Conservation (phyloP, 495 filamentous ascomycete genomes). For the Penicillium goetzii region DNA sequence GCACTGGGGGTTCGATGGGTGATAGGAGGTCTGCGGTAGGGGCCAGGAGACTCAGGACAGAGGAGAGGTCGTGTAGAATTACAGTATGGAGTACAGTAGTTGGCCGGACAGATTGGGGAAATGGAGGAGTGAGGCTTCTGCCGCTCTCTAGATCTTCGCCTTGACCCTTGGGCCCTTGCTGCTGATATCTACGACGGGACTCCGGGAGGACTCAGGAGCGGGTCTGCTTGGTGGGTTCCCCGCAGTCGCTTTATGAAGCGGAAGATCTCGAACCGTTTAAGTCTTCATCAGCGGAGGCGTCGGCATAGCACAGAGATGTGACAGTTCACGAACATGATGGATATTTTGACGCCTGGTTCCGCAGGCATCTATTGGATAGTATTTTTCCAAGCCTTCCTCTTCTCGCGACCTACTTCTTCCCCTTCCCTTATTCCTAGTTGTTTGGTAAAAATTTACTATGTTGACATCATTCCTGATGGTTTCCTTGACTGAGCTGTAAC, state of each 20-base stretch:
- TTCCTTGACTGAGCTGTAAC: too few species aligned
- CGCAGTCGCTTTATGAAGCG: slow-evolving; percentile 14
- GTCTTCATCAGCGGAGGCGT: slow-evolving; percentile 19
- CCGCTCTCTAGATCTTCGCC: slow-evolving; percentile 51
- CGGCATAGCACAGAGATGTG: too few species aligned
- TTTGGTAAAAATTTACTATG: too few species aligned
- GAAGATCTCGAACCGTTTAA: slow-evolving; percentile 29
- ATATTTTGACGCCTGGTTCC: not conserved
- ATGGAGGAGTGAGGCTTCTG: slow-evolving; percentile 45
- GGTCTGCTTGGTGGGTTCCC: slow-evolving; percentile 4
- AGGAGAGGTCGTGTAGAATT: slow-evolving; percentile 41
- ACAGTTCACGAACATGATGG: not conserved
- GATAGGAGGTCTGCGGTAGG: not conserved
- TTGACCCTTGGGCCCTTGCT: slow-evolving; percentile 28
- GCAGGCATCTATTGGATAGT: not conserved
- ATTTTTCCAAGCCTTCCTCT: too few species aligned
- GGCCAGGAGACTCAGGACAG: not conserved
- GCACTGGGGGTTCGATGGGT: slow-evolving; percentile 15
- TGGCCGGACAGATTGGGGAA: slow-evolving; percentile 43
- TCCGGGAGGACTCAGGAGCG: slow-evolving; percentile 46
- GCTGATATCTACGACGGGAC: slow-evolving; percentile 51
- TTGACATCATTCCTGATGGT: too few species aligned
- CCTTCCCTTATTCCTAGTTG: too few species aligned
- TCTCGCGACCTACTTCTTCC: too few species aligned
- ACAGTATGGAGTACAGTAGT: slow-evolving; percentile 53